Evolutionary conservation across 768 basidiomycete species (phyloP).

Genomic region (Rhodosporidiobolus odoratus): DNA sequence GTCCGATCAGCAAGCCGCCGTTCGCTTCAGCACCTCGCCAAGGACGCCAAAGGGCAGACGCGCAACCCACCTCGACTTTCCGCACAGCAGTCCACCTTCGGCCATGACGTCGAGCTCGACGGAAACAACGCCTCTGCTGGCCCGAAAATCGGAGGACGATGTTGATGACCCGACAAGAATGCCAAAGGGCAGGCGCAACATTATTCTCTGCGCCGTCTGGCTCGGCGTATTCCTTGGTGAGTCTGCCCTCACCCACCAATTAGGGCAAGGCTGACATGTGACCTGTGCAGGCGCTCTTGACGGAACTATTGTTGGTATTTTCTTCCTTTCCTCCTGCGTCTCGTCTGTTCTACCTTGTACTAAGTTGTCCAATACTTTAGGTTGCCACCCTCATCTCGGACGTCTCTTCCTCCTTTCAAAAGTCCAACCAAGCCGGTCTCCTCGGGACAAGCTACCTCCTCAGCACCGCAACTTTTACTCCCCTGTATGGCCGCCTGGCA

Average conservation of each 20-base stretch:
- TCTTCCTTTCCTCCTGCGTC: neutral
- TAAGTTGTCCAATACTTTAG: neutral
- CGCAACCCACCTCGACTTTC: neutral
- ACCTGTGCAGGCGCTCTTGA: too few relatives aligned
- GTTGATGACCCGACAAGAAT: slow-evolving; percentile 27
- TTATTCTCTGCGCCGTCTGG: slow-evolving; percentile 27
- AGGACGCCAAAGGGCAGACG: too few relatives aligned
- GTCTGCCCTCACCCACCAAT: too few relatives aligned
- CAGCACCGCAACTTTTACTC: slow-evolving; percentile 42
- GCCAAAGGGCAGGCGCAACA: slow-evolving; percentile 15
- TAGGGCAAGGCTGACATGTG: too few relatives aligned
- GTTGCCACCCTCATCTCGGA: slow-evolving; percentile 33
- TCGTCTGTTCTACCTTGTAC: neutral
- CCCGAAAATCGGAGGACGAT: neutral
- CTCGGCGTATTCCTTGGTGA: slow-evolving; percentile 27
- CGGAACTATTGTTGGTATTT: neutral
- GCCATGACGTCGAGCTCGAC: neutral
- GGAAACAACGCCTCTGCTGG: slow-evolving; percentile 7
- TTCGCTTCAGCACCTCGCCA: too few relatives aligned
- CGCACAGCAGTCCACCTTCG: neutral
- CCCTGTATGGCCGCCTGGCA: slow-evolving; percentile 46
- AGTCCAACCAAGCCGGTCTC: slow-evolving; percentile 60
- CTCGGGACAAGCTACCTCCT: slow-evolving; percentile 62
- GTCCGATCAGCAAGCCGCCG: too few relatives aligned
- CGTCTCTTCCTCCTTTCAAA: slow-evolving; percentile 36